Conservation (phyloP, 2,329 filamentous ascomycete species). For the Phaeomoniella chlamydospora region DNA sequence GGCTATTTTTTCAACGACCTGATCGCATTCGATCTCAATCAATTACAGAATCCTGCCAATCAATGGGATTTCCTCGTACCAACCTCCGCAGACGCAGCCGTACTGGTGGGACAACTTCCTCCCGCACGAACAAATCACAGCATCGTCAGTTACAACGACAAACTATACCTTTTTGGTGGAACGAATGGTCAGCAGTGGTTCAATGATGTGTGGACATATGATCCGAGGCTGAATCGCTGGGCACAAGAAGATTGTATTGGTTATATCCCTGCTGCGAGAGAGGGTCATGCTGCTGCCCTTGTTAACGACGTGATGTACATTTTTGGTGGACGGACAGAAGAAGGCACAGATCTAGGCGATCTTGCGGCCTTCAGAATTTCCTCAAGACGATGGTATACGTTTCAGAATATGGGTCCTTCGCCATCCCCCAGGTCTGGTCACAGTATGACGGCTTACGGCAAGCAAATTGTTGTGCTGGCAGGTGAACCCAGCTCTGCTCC, state of each 20-base stretch:
- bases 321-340: conserved; percentile 89
- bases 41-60: conserved; percentile 78
- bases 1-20: conserved; percentile 97
- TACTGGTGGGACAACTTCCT: conserved; percentile 53
- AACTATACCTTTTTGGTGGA: conserved; percentile 91
- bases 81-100: conserved; percentile 50
- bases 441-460: conserved; percentile 91
- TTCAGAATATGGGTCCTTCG: conserved; percentile 97
- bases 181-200: conserved; percentile 96
- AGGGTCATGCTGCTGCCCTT: conserved; percentile 85
- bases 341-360: conserved; percentile 83
- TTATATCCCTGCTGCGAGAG: conserved; percentile 84
- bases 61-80: conserved; percentile 87
- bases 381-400: conserved; percentile 92
- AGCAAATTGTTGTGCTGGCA: conserved; percentile 80
- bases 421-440: conserved; percentile 89
- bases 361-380: conserved; percentile 73
- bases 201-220: conserved; percentile 97
- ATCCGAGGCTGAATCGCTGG: conserved; percentile 72
- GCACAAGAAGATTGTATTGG: conserved; percentile 86
- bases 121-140: conserved; percentile 91
- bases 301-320: conserved; percentile 99
- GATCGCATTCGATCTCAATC: conserved; percentile 88
- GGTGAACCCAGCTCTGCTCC: conserved; percentile 86
- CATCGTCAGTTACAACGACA: conserved; percentile 81